Base-by-base conservation (phyloP, 1,139 yeast genomes). In the Ashbya aceris region DNA sequence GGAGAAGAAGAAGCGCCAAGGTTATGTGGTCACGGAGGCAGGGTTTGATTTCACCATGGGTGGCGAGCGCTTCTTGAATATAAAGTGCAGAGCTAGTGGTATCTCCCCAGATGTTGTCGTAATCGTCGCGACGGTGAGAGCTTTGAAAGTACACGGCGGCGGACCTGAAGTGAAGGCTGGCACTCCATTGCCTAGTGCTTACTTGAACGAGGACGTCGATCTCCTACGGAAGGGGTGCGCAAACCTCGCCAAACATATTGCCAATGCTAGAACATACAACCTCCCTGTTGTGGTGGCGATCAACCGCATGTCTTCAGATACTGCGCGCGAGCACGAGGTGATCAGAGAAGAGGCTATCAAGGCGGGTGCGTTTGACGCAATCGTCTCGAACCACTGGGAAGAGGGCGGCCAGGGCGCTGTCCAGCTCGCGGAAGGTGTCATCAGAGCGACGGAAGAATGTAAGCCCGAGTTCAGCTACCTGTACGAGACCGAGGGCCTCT, bases 31-130 rank as follows among this genome's bases (percentile, higher is more conserved):
- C 45, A 89, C 97, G 40, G 97, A 89, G 66, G 97, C 97, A 30
- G 98, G 97, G 48, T 91, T 91, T 70, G 98, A 91, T 66, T 89
- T 91, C 74, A 91, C 97, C 43, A 91, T 91, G 96, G 98, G 98
- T 62, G 97, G 97, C 62, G 98, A 91, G 70, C 77, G 97, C 64
- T 91, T 91, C 70, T 77, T 89, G 67, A 89, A 91, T 71, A 91
- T 91, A 69, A 91, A 91, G 70, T 87, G 96, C 69, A 79, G 98
- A 63, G 77, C 94, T 27, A 82, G 95, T 7, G 97, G 96, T 2
- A 74, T 89, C 50, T 73, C 74, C 17, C 98, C 98, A 33, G 96
- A 91, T 62, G 86, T 82, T 43, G 87, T 89, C 52, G 95, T 91
- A 45, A 83, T 91, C 61, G 98, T 91, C 44, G 97, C 98, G 40